A percentile compares a stretch with the other conserved stretches of the same genome.
These are phyloP conservation scores for Tetradesmus lagerheimii DNA, from an alignment of 139 green algal genomes.

Conservation along the genomic window DNA sequence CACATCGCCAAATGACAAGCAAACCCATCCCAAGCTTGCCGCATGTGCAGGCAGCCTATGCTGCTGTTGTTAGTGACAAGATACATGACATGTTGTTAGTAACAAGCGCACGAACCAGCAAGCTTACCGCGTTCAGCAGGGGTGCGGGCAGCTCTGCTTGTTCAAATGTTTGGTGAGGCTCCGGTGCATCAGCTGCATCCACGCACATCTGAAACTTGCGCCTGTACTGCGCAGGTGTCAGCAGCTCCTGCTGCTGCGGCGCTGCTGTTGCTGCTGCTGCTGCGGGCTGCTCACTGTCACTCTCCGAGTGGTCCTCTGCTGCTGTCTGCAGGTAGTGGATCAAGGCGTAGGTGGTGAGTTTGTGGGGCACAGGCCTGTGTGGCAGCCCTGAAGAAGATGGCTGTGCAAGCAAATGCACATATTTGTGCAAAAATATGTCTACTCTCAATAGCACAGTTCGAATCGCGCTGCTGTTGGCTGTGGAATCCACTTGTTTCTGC, in stretches of 20 bases:
- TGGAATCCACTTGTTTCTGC: too few species aligned
- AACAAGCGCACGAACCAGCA: too few species aligned
- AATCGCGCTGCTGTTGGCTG: not conserved
- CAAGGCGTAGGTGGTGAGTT: too few species aligned
- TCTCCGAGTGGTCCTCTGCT: not conserved
- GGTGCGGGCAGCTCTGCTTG: constrained; percentile 57
- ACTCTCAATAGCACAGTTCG: not conserved
- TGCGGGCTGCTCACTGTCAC: not conserved
- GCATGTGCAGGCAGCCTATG: too few species aligned
- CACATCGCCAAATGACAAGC: too few species aligned
- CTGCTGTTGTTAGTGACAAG: too few species aligned
- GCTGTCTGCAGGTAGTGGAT: not conserved
- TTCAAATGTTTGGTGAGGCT: constrained; percentile 60
- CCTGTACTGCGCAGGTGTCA: constrained; percentile 33
- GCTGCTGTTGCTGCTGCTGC: not conserved
- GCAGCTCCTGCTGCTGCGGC: not conserved
- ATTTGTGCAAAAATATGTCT: too few species aligned
- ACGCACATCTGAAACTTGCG: constrained; percentile 38
- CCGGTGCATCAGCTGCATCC: constrained; percentile 24
- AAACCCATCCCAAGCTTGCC: too few species aligned
- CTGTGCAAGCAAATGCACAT: too few species aligned
- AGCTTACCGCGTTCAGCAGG: constrained; percentile 69
- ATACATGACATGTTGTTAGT: too few species aligned
- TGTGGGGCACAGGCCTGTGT: too few species aligned
- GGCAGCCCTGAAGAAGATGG: too few species aligned